Evolutionary conservation across 2,329 filamentous ascomycete species (phyloP), one percentile per base, ranked within the genome.

Genomic region (Aspergillus fumigatiaffinis): DNA sequence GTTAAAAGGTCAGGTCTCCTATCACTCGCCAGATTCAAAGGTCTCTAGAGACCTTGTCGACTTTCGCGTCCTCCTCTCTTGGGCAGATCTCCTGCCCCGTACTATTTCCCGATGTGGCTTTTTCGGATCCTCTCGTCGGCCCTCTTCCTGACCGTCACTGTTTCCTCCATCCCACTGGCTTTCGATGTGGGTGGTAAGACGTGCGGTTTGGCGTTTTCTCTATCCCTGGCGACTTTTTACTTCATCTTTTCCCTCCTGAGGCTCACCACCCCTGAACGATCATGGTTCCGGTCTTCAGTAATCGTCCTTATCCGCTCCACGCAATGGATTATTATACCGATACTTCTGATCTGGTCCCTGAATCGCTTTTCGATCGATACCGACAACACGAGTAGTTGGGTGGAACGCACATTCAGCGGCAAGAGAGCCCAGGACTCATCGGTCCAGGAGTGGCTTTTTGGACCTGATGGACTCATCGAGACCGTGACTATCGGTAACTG

Each of bases 101-200:
- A 50, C 14, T 49, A 49, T 47, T 53, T 57, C 58, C 66, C 79
- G 77, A 96, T 96, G 90, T 92, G 88, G 88, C 82, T 93, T 76
- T 86, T 92, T 76, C 87, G 88, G 73, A 83, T 88, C 73, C 73
- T 92, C 67, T 91, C 91, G 71, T 91, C 91, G 77, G 82, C 88
- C 72, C 77, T 91, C 77, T 97, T 97, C 79, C 87, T 97, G 68
- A 84, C 92, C 77, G 90, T 90, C 77, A 92, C 97, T 75, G 87
- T 97, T 71, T 89, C 97, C 72, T 96, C 92, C 61, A 94, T 99
- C 73, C 94, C 94, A 60, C 87, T 99, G 72, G 91, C 93, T 69
- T 97, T 97, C 80, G 94, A 99, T 84, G 93, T 97, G 70, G 94
- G 94, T 73, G 94, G 94, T 61, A 88, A 91, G 69, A 92, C 94